A percentile compares a stretch with the other conserved stretches of the same genome.
Conservation (phyloP, 805 yeast genomes). For the Candida yuanshanica region DNA sequence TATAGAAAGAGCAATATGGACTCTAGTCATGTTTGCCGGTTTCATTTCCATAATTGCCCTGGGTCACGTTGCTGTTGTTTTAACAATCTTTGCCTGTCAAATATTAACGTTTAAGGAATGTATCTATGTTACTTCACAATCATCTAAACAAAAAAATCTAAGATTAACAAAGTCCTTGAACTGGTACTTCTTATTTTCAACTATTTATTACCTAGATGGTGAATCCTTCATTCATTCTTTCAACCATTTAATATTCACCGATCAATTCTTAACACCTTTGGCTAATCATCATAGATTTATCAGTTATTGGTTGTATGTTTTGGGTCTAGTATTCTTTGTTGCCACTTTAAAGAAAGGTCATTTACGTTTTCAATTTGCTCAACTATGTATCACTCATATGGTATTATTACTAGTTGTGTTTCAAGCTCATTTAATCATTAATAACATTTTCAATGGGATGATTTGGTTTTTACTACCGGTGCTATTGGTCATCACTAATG, state of each 20-base stretch:
- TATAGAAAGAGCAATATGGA: conserved; percentile 86
- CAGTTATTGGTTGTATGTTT: conserved; percentile 74
- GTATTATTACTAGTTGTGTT: conserved; percentile 81
- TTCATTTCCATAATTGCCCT: conserved; percentile 67
- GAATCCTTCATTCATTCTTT: conserved; percentile 71
- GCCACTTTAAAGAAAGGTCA: conserved; percentile 84
- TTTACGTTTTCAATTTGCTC: conserved; percentile 89
- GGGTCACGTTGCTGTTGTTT: conserved; percentile 80
- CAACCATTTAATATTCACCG: conserved; percentile 43
- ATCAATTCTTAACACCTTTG: conserved; percentile 48
- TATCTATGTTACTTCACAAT: conserved; percentile 73
- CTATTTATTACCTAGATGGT: conserved; percentile 86
- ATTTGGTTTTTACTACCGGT: conserved; percentile 94
- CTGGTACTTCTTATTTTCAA: conserved; percentile 89
- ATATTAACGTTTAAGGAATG: conserved; percentile 86
- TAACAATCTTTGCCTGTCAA: conserved; percentile 68
- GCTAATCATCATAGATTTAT: conserved; percentile 79
- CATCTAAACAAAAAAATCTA: conserved; percentile 75
- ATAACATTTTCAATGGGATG: conserved; percentile 82
- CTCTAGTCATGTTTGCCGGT: conserved; percentile 79
- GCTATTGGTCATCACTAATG: conserved; percentile 87
- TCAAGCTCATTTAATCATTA: conserved; percentile 90
- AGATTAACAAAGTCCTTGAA: conserved; percentile 80
- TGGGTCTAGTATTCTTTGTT: conserved; percentile 88
- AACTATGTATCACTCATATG: conserved; percentile 92